Conservation (phyloP, 495 filamentous ascomycete species). For the Penicillium mononematosum region DNA sequence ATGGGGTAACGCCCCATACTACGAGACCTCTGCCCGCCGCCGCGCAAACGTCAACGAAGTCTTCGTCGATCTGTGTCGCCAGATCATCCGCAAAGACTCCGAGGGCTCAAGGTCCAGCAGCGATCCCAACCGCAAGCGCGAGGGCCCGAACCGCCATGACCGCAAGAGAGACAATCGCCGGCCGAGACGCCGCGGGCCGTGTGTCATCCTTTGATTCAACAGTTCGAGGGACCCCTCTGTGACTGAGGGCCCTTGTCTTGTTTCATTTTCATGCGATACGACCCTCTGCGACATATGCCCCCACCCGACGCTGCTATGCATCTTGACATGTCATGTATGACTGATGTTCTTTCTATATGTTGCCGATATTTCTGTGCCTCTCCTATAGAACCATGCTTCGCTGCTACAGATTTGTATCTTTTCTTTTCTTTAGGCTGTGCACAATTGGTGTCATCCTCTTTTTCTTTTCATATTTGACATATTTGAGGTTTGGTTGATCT, state of each 20-base stretch:
- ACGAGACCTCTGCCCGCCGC: slow-evolving; percentile 86
- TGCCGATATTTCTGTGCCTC: slow-evolving; percentile 23
- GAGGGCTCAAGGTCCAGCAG: slow-evolving; percentile 46
- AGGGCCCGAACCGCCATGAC: slow-evolving; percentile 33
- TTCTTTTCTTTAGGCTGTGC: slow-evolving; percentile 19
- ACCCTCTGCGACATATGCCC: neutral
- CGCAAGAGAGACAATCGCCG: slow-evolving; percentile 34
- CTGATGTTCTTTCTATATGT: slow-evolving; percentile 21
- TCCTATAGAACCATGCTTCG: slow-evolving; percentile 28
- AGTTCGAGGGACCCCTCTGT: neutral
- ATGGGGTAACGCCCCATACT: slow-evolving; percentile 91
- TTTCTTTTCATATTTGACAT: slow-evolving; percentile 13
- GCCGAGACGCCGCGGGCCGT: slow-evolving; percentile 36
- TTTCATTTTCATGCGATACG: slow-evolving; percentile 12
- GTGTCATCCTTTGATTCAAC: slow-evolving; percentile 43
- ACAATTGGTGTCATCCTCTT: slow-evolving; percentile 12
- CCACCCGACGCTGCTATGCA: slow-evolving; percentile 15
- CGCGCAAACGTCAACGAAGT: slow-evolving; percentile 92
- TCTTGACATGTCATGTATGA: slow-evolving; percentile 26
- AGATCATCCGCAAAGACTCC: slow-evolving; percentile 78
- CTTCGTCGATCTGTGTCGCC: slow-evolving; percentile 87
- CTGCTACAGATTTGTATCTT: slow-evolving; percentile 21
- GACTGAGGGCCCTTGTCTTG: slow-evolving; percentile 12
- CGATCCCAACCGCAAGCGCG: slow-evolving; percentile 41
- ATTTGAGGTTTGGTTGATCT: slow-evolving; percentile 19